Base-by-base conservation (phyloP, 768 basidiomycete genomes). In the Lactifluus piperatus region DNA sequence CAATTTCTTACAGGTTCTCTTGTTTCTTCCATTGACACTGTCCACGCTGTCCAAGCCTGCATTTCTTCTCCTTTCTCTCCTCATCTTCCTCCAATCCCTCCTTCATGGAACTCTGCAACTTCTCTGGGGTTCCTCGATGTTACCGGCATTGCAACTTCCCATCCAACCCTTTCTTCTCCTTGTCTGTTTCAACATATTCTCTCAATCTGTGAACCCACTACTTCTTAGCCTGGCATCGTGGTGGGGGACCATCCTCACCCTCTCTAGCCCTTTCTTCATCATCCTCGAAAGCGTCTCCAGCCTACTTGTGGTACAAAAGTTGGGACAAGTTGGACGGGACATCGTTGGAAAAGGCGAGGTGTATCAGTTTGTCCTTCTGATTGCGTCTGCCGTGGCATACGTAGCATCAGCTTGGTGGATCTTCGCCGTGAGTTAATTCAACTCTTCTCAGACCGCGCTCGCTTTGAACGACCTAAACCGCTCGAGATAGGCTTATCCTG, bases 371-470 rank as follows among this genome's bases (percentile, higher is more conserved):
- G 82, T 76, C 5, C 74, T 91, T 48, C 78, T 93, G 34, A 83
- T 93, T 64, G 81, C 79, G 32, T 81, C 89, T 2, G 89, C 91
- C 9, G 81, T 81, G 45, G 82, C 87, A 10, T 92, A 91, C 71
- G 91, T 93, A 22, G 76, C 76, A 37, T 86, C 90, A 9, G 88
- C 88, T 1, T 91, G 86, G 83, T 91, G 88, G 88, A 89, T 93
- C 65, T 86, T 89, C 43, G 74, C 78, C 60, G 89, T 90, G 65
- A 64, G 88, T 82, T 20, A 20, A 26, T 53, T 13, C 18, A 18
- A 36, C 51, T 20, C 4, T 44, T 34, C 24, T 2, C 7, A 16
- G 26, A 44, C 14, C 43, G 34, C 37, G 49, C 30, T 16, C 27
- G 32, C 51, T 37, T 49, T 16, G n/a, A 37, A 30, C 13, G 16